These are phyloP conservation scores for Entomortierella chlamydospora DNA, from an alignment of 192 early-diverging fungal genomes.

Conservation along the genomic window DNA sequence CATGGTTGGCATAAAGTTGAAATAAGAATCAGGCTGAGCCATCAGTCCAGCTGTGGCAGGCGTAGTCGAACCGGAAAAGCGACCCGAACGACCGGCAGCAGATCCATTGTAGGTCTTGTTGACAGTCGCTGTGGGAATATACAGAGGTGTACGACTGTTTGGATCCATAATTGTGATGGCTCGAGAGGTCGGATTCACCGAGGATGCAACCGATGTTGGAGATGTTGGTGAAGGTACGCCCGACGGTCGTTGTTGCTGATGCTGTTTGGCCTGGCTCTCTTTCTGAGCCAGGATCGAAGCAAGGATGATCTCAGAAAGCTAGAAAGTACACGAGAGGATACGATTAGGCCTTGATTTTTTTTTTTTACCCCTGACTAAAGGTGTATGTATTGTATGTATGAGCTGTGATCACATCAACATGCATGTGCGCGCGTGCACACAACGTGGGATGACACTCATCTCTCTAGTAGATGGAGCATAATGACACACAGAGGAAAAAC, in stretches of 20 bases:
- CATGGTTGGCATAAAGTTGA: slow-evolving; percentile 28
- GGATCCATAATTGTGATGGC: slow-evolving; percentile 66
- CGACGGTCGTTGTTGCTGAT: slow-evolving; percentile 10
- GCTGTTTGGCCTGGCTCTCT: slow-evolving; percentile 38
- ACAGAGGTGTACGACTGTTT: slow-evolving; percentile 59
- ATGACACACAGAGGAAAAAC: slow-evolving; percentile 1
- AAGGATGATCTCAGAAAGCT: slow-evolving; percentile 58
- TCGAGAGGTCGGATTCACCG: slow-evolving; percentile 34
- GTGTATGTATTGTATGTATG: too few relatives aligned
- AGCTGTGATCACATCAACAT: too few relatives aligned
- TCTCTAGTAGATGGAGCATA: too few relatives aligned
- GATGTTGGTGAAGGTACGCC: neutral
- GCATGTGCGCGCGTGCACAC: too few relatives aligned
- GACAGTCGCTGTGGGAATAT: slow-evolving; percentile 33
- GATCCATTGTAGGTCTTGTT: slow-evolving; percentile 1
- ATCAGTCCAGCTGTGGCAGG: slow-evolving; percentile 48
- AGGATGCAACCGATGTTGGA: neutral
- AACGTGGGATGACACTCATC: too few relatives aligned
- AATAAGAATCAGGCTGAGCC: slow-evolving; percentile 41
- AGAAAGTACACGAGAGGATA: neutral
- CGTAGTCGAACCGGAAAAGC: slow-evolving; percentile 36
- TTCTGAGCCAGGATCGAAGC: slow-evolving; percentile 46
- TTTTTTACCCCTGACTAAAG: too few relatives aligned
- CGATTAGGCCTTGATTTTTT: too few relatives aligned
- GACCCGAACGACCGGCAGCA: slow-evolving; percentile 14